Conservation (phyloP, 2,329 filamentous ascomycete species). For the Colletotrichum euphorbiae region DNA sequence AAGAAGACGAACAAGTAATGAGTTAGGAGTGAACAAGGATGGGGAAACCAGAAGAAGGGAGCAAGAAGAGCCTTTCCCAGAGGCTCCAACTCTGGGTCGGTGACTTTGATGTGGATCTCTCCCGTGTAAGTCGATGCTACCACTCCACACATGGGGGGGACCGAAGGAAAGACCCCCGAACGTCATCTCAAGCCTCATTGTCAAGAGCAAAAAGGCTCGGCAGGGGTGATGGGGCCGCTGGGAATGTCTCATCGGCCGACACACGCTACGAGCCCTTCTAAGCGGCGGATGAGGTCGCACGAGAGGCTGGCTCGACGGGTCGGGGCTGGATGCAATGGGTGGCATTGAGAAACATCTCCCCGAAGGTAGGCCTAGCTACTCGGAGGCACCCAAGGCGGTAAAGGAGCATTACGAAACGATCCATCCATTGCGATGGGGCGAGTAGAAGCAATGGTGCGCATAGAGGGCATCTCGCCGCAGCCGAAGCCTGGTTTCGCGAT, state of each 20-base stretch:
- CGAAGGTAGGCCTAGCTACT: constrained; percentile 8
- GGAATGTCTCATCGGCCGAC: constrained; percentile 35
- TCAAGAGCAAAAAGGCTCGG: constrained; percentile 15
- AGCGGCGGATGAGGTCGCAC: constrained; percentile 12
- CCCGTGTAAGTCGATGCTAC: constrained; percentile 31
- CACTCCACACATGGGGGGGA: constrained; percentile 3
- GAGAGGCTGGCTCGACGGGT: constrained; percentile 2
- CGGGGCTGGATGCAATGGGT: background rate
- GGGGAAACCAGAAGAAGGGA: constrained; percentile 25
- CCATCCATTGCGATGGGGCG: constrained; percentile 17
- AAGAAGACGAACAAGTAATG: constrained; percentile 32
- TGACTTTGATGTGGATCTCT: constrained; percentile 30
- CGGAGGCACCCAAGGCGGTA: background rate
- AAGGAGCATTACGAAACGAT: constrained; percentile 22
- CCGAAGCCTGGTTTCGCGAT: constrained; percentile 27
- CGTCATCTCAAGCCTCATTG: constrained; percentile 16
- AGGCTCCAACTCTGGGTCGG: background rate
- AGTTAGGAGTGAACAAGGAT: constrained; percentile 33
- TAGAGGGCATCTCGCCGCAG: constrained; percentile 7
- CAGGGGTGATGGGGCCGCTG: constrained; percentile 23
- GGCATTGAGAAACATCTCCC: constrained; percentile 16
- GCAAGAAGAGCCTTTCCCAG: constrained; percentile 2
- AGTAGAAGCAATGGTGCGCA: constrained; percentile 11
- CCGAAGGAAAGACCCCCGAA: constrained; percentile 8
- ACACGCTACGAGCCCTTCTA: constrained; percentile 17